Evolutionary conservation across 2,329 filamentous ascomycete species (phyloP), one percentile per base, ranked within the genome.

Genomic region (Emmonsiellopsis sp.): DNA sequence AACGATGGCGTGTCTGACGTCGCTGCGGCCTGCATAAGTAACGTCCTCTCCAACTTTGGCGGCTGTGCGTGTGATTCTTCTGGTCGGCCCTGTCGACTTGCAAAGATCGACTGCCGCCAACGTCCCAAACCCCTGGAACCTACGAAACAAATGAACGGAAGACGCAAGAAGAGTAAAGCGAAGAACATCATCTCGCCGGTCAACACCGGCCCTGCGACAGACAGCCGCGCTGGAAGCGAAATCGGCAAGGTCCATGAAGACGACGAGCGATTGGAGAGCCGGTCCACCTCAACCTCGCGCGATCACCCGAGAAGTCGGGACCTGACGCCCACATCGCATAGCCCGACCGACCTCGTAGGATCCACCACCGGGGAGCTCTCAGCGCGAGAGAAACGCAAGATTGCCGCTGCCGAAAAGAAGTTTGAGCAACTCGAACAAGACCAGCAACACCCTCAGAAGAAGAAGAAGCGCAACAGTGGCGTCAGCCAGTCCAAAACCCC

Each of bases 401-500:
- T 85, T 46, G 79, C 80, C 52, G 80, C 81, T 53, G 78, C 80
- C 42, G 81, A 84, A 60, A 79, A 79, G 58, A 76, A 83, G 55
- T 84, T 84, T 57, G 76, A 81, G 57, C 76, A 81, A 60, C 71
- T 82, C 57, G 81, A 83, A 60, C 73, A 77, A 47, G 78, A 83
- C 55, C 78, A 80, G 58, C 74, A 77, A 54, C 57, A 62, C 34
- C 76, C 75, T 52, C 76, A 73, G 58, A 78, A 77, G 65, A 80
- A 77, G 63, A 80, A 74, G 58, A 80, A 83, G 62, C 73, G 78
- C 51, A 75, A 74, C 53, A 82, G 78, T 61, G 78, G 74, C 43
- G 77, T 77, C 49, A 37, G 33, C 5, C 33, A 37, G 10, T n/a
- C 39, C 6, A 54, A 58, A 43, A 53, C 51, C 33, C 54, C 51